A percentile compares a stretch with the other conserved stretches of the same genome.
Evolutionary conservation across 179 eudicot species (phyloP).

Genomic region (Nepenthes alata): DNA sequence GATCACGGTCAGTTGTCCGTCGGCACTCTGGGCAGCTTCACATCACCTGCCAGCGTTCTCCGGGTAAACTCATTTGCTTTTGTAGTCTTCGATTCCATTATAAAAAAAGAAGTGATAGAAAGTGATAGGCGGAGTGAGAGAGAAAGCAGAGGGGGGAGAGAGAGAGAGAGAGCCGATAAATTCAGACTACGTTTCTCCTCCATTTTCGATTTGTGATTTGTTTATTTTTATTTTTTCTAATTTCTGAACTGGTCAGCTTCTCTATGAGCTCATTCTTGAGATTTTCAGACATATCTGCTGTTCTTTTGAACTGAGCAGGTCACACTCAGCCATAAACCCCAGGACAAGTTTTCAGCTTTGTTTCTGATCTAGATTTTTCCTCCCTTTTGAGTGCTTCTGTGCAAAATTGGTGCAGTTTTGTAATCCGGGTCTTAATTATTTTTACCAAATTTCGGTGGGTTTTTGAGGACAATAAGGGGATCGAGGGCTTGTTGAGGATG

Average conservation of each 20-base stretch:
- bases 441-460: conserved; percentile 15
- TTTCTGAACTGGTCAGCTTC: conserved; percentile 35
- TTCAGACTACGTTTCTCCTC: conserved; percentile 26
- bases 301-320: conserved; percentile 5
- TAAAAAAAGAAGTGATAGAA: conserved; percentile 12
- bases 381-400: conserved; percentile 1
- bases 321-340: not conserved
- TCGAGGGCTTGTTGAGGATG: conserved; percentile 9
- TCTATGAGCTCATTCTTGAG: conserved; percentile 9
- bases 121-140: conserved; percentile 7
- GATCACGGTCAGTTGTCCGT: too few species aligned
- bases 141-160: not conserved
- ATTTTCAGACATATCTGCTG: conserved; percentile 17
- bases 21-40: conserved; percentile 15
- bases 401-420: conserved; percentile 2
- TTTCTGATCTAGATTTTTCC: conserved; percentile 24
- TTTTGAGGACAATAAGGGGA: conserved; percentile 8
- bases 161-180: conserved; percentile 10
- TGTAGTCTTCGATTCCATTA: conserved; percentile 26
- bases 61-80: conserved; percentile 28
- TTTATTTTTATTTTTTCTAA: conserved; percentile 7
- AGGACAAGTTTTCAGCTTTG: not conserved
- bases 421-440: conserved; percentile 22
- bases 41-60: conserved; percentile 27
- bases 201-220: conserved; percentile 3